These are phyloP conservation scores for Bruguiera sexangula DNA, from an alignment of 345 rosid genomes.

Conservation along the genomic window DNA sequence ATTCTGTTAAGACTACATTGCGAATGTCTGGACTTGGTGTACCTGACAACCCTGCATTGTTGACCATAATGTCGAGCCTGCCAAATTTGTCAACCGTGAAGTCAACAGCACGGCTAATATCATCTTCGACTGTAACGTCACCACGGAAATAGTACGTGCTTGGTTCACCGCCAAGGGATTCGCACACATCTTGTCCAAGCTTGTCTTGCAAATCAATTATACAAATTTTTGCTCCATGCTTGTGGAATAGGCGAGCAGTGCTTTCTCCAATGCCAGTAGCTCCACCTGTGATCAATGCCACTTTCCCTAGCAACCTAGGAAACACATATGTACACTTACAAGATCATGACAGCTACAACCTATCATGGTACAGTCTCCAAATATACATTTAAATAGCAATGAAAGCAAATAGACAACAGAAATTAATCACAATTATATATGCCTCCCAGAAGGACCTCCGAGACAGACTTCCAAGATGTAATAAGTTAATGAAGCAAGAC, in stretches of 20 bases:
- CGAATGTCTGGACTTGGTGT: slow-evolving; percentile 72
- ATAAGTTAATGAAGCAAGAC: no score
- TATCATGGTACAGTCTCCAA: no score
- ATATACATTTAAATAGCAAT: neutral
- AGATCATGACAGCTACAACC: no score
- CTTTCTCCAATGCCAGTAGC: slow-evolving; percentile 89
- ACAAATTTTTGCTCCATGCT: slow-evolving; percentile 79
- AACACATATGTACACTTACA: neutral
- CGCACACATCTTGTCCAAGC: slow-evolving; percentile 47
- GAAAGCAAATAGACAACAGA: slow-evolving; percentile 1
- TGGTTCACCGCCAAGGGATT: slow-evolving; percentile 39
- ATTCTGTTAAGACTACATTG: slow-evolving; percentile 39
- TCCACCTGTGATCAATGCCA: slow-evolving; percentile 84
- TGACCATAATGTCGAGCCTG: slow-evolving; percentile 64
- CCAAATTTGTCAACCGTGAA: slow-evolving; percentile 53
- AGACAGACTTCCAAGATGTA: no score
- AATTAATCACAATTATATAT: neutral
- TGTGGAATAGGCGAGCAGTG: slow-evolving; percentile 64
- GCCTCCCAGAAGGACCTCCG: no score
- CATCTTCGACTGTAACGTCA: slow-evolving; percentile 67
- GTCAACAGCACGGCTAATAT: slow-evolving; percentile 62
- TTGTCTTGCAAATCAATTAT: slow-evolving; percentile 63
- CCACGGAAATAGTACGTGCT: slow-evolving; percentile 55
- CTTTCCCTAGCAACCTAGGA: slow-evolving; percentile 63
- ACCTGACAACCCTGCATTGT: slow-evolving; percentile 75